Base-by-base conservation (phyloP, 2,329 filamentous ascomycete species). In the Monosporascus sp. region DNA sequence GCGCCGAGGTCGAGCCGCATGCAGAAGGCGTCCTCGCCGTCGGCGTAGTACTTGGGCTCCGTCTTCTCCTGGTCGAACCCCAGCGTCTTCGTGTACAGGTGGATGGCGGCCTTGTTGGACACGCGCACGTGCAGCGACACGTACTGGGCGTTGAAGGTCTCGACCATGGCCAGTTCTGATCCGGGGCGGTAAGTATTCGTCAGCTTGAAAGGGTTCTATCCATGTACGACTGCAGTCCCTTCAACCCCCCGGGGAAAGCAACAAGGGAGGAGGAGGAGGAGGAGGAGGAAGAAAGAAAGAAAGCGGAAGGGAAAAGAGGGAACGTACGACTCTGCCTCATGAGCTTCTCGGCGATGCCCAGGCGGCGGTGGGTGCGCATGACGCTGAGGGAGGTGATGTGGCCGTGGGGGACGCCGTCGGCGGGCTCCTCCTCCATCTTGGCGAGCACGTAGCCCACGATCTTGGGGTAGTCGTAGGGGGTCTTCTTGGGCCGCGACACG, bases 381-480 rank as follows among this genome's bases (percentile, higher is more conserved):
- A 99, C 94, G 66, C 87, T 92, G 67, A 99, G 73, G 63, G 87
- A 92, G 46, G 94, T 99, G 68, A 99, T 97, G 76, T 99, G 94
- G 17, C 94, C 94, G 74, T 97, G 94, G 63, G 87, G 89, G 41
- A 97, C 78, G 54, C 92, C 92, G 71, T 97, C 93, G 55, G 87
- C 69, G 7, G 94, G 93, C 72, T 97, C 94, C 77, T 99, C 94
- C 74, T 99, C 94, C 92, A 99, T 99, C 81, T 99, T 99, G 50
- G 94, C 94, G 26, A 99, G 85, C n/a, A 99, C 94, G 70, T 99
- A 99, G 64, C 94, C 94, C 24, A 99, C 94, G 56, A 99, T 96
- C 74, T 97, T 96, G 61, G 94, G 94, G 65, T 95, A 94, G 71
- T 95, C 89, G 72, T 93, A 89, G 47, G 87, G 86, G 0, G 86